Percentiles rank a stretch among this genome's conserved stretches.
Evolutionary conservation across 345 rosid species (phyloP).

Genomic region (Salix suchowensis): DNA sequence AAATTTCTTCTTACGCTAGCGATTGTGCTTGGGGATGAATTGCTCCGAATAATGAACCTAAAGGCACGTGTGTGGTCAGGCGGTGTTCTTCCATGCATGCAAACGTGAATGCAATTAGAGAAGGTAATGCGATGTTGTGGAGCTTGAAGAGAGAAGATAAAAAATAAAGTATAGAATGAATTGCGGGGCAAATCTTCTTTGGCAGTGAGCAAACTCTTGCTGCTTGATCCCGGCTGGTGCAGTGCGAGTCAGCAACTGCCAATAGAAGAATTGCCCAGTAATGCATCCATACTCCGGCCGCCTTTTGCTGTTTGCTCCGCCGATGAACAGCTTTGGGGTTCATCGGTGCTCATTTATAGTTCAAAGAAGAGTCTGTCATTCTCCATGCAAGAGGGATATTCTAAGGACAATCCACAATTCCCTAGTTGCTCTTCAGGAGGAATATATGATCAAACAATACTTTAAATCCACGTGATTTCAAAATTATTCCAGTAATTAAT

Average conservation of each 20-base stretch:
- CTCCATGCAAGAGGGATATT: slow-evolving; percentile 15
- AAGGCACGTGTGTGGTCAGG: too few species aligned
- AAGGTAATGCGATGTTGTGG: not conserved
- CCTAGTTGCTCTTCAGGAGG: too few species aligned
- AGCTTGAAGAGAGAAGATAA: not conserved
- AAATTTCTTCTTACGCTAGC: too few species aligned
- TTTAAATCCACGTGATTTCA: too few species aligned
- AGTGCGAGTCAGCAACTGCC: not conserved
- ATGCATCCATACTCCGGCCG: slow-evolving; percentile 13
- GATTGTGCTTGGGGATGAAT: too few species aligned
- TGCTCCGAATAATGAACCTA: too few species aligned
- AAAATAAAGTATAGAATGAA: not conserved
- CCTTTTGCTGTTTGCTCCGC: not conserved
- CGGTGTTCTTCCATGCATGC: too few species aligned
- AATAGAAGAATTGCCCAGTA: slow-evolving; percentile 19
- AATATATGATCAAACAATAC: not conserved
- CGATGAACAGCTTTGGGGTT: not conserved
- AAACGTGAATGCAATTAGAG: too few species aligned
- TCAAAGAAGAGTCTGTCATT: not conserved
- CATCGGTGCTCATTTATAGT: not conserved
- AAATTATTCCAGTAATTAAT: too few species aligned
- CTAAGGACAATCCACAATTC: slow-evolving; percentile 14
- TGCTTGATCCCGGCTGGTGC: not conserved
- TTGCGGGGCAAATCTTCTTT: slow-evolving; percentile 22
- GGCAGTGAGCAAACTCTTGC: slow-evolving; percentile 1